Evolutionary conservation across 2,329 filamentous ascomycete species (phyloP), one percentile per base, ranked within the genome.

Genomic region (Ophiostoma tasmaniense): DNA sequence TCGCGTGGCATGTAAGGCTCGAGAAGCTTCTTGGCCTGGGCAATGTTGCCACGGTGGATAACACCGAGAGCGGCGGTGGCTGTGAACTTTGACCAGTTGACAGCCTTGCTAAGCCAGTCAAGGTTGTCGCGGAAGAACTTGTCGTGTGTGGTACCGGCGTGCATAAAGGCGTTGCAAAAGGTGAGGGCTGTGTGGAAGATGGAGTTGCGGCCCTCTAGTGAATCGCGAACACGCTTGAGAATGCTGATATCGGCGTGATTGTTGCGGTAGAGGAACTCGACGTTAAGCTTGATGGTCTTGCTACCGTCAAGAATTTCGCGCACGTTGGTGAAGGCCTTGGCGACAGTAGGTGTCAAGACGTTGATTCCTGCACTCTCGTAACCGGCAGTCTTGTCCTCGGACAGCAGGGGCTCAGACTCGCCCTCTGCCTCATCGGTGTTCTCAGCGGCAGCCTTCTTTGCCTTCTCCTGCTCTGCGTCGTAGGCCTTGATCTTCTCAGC

Each of bases 1-100:
- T 88, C 86, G 72, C 91, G 89, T 17, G 95, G 95, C 10, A 99
- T 87, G 76, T 99, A 99, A 2, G 95, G 95, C 76, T 97, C 93
- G 17, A 99, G 85, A 1, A 99, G 85, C 81, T 97, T 97, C 76
- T 93, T 89, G 1, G 93, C 95, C 76, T 99, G 94, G 30, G 90
- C 91, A 70, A 99, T 84, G 78, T 99, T 99, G 69, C 95, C 95
- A 64, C 93, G 90, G 79, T 99, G 95, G 72, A 99, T 97, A 67
- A 98, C 95, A 78, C 95, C 95, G 6, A 99, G 83, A 8, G 95
- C 95, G 69, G 95, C 95, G 4, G 95, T 99, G 17, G 95, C 95
- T 0, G 95, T 97, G 78, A 99, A 99, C 78, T 99, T 99, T 71
- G 93, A 97, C 95, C 95, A 99, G 81, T 99, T 99, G 65, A 98